Evolutionary conservation across 192 early-diverging fungal species (phyloP), one percentile per base, ranked within the genome.

Genomic region (Chytriomyces confervae): DNA sequence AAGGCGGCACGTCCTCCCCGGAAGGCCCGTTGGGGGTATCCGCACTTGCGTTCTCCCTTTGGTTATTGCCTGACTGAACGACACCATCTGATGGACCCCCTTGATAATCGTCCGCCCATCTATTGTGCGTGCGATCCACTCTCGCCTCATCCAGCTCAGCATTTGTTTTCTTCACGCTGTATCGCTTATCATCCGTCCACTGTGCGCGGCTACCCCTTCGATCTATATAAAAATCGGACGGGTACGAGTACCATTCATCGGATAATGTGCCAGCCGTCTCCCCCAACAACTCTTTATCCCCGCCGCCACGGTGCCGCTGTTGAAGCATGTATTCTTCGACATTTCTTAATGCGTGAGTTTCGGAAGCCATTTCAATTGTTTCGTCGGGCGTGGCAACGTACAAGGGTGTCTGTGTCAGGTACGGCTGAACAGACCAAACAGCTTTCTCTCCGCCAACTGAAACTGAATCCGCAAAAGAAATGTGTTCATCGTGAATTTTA

Each of bases 241-340:
- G 36, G 36, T 4, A 4, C 36, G 36, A 4, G 36, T 4, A 4
- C 36, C 36, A 36, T 36, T 36, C 36, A 36, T 36, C 36, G 36
- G 4, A 36, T 1, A 36, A 2, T 2, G 36, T 36, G 48, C 2
- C 3, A 16, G 57, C 23, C 29, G 50, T 29, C 27, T 57, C 23
- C 5, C 69, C 69, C n/a, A 71, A 13, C 23, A 71, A 16, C 50
- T 71, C 50, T 13, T 51, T n/a, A 20, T 51, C 27, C 47, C 7
- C 24, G 9, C 50, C 47, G 5, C 20, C 47, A 3, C 69, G 69
- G 57, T 71, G 69, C 29, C 69, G 20, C 18, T 36, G 36, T 36
- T 36, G 36, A 36, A 36, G 36, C 36, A 36, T 36, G 36, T 2
- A 36, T 36, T 36, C 36, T 36, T 36, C 36, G 36, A 36, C 36